phyloP scores from a whole-genome alignment of 768 basidiomycete genomes.

The Lentinula edodes region DNA sequence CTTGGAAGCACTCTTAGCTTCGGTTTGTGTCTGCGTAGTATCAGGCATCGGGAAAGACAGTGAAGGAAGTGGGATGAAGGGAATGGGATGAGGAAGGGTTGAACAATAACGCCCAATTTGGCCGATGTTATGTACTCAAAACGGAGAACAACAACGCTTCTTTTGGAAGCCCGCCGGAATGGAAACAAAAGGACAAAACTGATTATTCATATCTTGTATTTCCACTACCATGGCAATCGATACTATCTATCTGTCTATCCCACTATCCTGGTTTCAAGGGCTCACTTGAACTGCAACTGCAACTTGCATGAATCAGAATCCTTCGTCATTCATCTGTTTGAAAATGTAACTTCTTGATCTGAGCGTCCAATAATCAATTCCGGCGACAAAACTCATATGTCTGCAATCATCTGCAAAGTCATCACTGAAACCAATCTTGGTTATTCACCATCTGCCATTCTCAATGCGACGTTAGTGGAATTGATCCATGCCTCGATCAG shows the following conservation, averaged over 20 bases:
- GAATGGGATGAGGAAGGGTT: background rate
- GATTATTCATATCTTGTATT: background rate
- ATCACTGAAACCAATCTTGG: background rate
- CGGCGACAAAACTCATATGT: background rate
- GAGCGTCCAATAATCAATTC: background rate
- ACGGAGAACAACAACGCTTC: background rate
- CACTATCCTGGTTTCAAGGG: background rate
- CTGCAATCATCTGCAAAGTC: background rate
- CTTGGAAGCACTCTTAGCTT: slow-evolving; percentile 1
- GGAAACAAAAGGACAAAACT: background rate
- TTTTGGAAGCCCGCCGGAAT: background rate
- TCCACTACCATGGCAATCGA: slow-evolving; percentile 1
- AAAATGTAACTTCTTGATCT: background rate
- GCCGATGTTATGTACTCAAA: slow-evolving; percentile 3
- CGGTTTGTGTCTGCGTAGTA: slow-evolving; percentile 16
- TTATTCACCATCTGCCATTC: background rate
- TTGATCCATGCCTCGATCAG: background rate
- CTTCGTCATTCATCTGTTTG: background rate
- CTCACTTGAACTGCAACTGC: background rate
- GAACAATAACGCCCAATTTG: slow-evolving; percentile 2
- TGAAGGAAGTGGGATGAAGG: background rate
- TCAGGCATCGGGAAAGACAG: slow-evolving; percentile 13
- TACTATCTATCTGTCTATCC: background rate
- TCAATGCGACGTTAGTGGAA: background rate
- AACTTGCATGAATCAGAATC: background rate